Evolutionary conservation across 345 rosid genomes (phyloP).

Genomic region (Lumnitzera racemosa): DNA sequence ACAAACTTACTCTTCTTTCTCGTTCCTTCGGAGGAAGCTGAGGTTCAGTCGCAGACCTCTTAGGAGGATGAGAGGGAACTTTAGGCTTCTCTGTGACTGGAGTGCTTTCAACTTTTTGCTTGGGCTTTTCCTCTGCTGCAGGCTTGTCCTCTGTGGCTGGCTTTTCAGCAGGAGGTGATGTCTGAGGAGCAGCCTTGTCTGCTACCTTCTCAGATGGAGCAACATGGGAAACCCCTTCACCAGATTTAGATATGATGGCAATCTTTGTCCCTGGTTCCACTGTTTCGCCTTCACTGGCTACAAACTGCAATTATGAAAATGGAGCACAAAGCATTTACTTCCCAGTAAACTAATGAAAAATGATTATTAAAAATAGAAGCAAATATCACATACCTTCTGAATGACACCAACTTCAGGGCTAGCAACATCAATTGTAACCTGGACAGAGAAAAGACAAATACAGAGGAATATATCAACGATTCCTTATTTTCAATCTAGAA

Average conservation of each 20-base stretch:
- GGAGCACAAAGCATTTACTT: background rate
- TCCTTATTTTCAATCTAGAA: too few species aligned
- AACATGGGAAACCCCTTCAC: slow-evolving; percentile 69
- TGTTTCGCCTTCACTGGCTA: slow-evolving; percentile 95
- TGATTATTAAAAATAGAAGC: background rate
- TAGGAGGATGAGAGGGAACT: slow-evolving; percentile 49
- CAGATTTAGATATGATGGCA: slow-evolving; percentile 85
- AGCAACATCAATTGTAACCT: slow-evolving; percentile 82
- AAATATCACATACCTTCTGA: slow-evolving; percentile 8
- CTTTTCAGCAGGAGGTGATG: slow-evolving; percentile 30
- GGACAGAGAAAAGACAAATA: slow-evolving; percentile 2
- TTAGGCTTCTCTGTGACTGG: slow-evolving; percentile 38
- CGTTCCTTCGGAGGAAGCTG: slow-evolving; percentile 98
- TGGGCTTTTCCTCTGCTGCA: slow-evolving; percentile 21
- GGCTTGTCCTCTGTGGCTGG: slow-evolving; percentile 21
- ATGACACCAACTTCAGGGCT: slow-evolving; percentile 83
- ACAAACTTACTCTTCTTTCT: slow-evolving; percentile 78
- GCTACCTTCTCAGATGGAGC: slow-evolving; percentile 61
- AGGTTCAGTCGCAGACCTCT: slow-evolving; percentile 69
- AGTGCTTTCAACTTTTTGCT: slow-evolving; percentile 43
- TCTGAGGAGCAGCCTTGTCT: slow-evolving; percentile 43
- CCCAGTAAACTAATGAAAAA: background rate
- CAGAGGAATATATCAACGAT: background rate
- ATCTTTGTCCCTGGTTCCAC: slow-evolving; percentile 87
- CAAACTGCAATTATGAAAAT: slow-evolving; percentile 25